Evolutionary conservation across 176 grass and related monocot genomes (phyloP), one percentile per base, ranked within the genome.

Genomic region (Eleusine coracana): DNA sequence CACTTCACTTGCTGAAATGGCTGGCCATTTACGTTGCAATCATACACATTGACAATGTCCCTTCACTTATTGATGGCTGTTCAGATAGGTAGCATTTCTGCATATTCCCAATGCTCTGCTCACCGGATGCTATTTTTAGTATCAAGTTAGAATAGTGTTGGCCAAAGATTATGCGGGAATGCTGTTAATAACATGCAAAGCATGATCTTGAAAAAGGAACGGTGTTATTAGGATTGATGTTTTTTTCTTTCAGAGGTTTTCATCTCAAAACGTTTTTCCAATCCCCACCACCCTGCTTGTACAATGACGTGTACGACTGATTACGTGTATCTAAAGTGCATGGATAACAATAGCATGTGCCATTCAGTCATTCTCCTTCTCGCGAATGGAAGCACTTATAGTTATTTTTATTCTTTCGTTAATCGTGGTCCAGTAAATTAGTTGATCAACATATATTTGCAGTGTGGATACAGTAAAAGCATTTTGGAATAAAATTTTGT

Each of bases 91-190:
- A 13, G 42, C 23, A 39, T 42, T 72, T 58, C 40, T 51, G 38
- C 18, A 14, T 2, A 27, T 68, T 37, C 3, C 28, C 11, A 15
- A 41, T 1, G 39, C 60, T 71, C 13, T 80, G 37, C 45, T 42
- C 28, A 55, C 1, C 10, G n/a, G 28, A 28, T 76, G 15, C 0
- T 29, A 63, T 49, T 66, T 71, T 55, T 10, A 23, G 56, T 34
- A 14, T 41, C 50, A 81, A 37, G 65, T 45, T 55, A 76, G 21
- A 85, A 71, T 76, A 10, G 0, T 72, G 29, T 39, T 68, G 31
- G 46, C 21, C 6, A 2, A 52, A 74, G 1, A 9, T 40, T 18
- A 15, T 52, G 70, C 7, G 69, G 1, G 23, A 29, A 73, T 27
- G 46, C 15, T 0, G 17, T 10, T 59, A 59, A 59, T 59, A 23